Evolutionary conservation across 2,329 filamentous ascomycete genomes (phyloP), one percentile per base, ranked within the genome.

Genomic region (Penicillium hesseltinei): DNA sequence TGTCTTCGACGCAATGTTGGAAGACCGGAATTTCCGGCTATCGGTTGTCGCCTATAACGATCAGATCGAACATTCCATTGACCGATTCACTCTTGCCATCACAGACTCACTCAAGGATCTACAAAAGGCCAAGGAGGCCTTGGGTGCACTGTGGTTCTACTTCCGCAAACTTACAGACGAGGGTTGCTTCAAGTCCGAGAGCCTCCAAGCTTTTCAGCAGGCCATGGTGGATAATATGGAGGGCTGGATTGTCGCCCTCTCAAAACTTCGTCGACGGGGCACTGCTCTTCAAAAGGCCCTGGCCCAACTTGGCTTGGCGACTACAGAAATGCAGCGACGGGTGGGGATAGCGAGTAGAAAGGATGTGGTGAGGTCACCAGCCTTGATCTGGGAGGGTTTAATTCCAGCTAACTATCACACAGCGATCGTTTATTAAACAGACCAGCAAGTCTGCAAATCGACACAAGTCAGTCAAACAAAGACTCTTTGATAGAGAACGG

Each of bases 171-270:
- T 95, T 59, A 82, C 84, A 45, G 79, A 86, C 38, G 81, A 84
- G 5, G 80, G 82, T 62, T 85, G 84, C 72, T 82, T 85, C 55
- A 76, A 81, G 51, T 77, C 82, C 17, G 73, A 77, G 27, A 85
- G 88, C 47, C 83, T 90, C 23, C 81, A 83, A 36, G 87, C 90
- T 46, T 91, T 96, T 21, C 94, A 90, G 66, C 84, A 88, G 40
- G 91, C 92, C 38, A 97, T 97, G 92, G 88, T 89, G 68, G 90
- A 91, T 35, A 97, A 97, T 66, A 88, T 92, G 9, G 89, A 95
- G 62, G 92, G 92, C 43, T 97, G 93, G 93, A 85, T 88, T 57
- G 86, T 87, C 56, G 91, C 91, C 7, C 88, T 96, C 68, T 82
- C 86, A 53, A 88, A 88, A 54, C 80, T 97, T 58, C 87, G 91